Conservation (phyloP, 176 grass and related monocot species). For the Carex pumila region DNA sequence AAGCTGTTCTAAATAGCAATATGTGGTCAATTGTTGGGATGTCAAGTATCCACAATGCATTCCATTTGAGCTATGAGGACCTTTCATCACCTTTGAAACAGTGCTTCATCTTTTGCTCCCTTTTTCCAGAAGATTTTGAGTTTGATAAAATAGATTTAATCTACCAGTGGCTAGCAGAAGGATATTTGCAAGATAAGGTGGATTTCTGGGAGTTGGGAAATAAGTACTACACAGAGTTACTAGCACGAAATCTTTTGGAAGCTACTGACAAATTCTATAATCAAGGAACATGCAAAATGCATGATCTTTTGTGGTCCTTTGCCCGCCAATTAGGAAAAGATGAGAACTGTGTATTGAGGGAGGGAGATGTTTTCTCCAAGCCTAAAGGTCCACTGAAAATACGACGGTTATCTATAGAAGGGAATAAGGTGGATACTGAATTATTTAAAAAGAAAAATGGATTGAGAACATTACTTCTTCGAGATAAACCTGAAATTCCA, state of each 20-base stretch:
- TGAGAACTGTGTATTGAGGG: background rate
- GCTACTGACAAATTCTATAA: background rate
- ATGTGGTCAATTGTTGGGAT: conserved; percentile 21
- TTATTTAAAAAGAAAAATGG: background rate
- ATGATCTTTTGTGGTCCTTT: background rate
- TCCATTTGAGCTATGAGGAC: conserved; percentile 18
- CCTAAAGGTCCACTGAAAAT: background rate
- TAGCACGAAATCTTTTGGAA: conserved; percentile 29
- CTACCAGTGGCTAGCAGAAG: conserved; percentile 24
- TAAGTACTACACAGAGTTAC: conserved; percentile 19
- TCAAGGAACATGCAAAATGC: background rate
- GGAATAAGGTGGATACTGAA: too few relatives aligned
- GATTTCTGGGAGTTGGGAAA: background rate
- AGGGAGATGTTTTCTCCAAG: background rate
- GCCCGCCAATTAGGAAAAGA: background rate
- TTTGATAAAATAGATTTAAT: background rate
- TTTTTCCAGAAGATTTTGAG: conserved; percentile 20
- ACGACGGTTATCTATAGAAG: background rate
- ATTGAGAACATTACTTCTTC: background rate
- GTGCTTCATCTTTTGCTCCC: conserved; percentile 25
- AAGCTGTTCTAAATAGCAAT: background rate
- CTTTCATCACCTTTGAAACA: conserved; percentile 24
- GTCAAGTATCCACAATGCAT: background rate
- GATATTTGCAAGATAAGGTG: conserved; percentile 12
- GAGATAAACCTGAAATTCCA: background rate